Evolutionary conservation across 805 yeast species (phyloP), one percentile per base, ranked within the genome.

Genomic region (Vanderwaltozyma polyspora): DNA sequence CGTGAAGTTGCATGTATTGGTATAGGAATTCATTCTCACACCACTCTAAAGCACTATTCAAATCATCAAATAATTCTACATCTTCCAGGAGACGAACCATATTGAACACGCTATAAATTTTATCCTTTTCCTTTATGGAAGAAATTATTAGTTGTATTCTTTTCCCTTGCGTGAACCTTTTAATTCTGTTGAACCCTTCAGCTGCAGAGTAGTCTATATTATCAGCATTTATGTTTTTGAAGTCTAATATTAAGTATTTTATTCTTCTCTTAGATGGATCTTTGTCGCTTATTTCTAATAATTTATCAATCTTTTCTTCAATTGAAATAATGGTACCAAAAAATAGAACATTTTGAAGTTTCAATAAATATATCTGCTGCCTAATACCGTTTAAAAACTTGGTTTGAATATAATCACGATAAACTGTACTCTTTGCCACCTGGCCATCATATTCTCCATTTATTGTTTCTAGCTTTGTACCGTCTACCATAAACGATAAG

Each of bases 321-420:
- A 91, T 79, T 2, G 89, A 82, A 15, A 94, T 94, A 55, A 89
- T 87, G 0, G 96, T 85, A 2, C 98, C 98, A 58, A 91, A 91
- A 55, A 91, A 91, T 25, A 91, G 64, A 16, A 91, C 76, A 14
- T 96, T 95, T 45, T 85, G 82, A 29, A 91, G 61, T 57, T 87
- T 84, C 55, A 87, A 65, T 15, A 91, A 79, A 55, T 85, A 82
- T 19, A 87, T 84, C 59, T 91, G 97, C 47, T 80, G 76, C 4
- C 96, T 96, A 34, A 89, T 91, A 42, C 80, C 79, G 41, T 71
- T 69, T 48, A 91, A 62, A 46, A 89, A 89, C 42, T 79, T 82
- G 45, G 81, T 85, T 57, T 91, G 95, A 38, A 79, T 74, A 4
- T 89, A 85, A 51, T 86, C 95, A 50, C 98, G 72, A 45, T 84